Percentiles rank a stretch among this genome's conserved stretches.
Evolutionary conservation across 768 basidiomycete species (phyloP).

Genomic region (Thelephora ganbajun): DNA sequence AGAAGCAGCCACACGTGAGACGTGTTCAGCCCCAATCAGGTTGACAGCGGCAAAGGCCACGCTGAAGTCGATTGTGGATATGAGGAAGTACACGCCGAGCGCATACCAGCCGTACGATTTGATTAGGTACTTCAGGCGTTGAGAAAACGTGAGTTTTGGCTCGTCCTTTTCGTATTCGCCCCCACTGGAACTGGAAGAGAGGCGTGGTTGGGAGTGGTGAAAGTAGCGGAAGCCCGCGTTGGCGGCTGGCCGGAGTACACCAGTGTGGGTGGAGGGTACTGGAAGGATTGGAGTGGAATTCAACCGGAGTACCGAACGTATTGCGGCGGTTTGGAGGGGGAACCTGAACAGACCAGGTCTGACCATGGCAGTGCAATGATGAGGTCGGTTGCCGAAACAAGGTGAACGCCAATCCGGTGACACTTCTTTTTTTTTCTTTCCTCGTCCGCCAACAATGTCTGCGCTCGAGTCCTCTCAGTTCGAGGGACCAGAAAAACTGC

Average conservation of each 20-base stretch:
- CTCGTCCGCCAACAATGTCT: background rate
- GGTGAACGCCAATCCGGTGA: too few species aligned
- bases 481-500: conserved; percentile 88
- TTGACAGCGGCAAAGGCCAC: conserved; percentile 78
- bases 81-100: conserved; percentile 70
- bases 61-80: conserved; percentile 69
- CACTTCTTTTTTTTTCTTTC: background rate
- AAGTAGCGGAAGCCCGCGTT: conserved; percentile 29
- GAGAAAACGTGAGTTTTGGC: conserved; percentile 42
- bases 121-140: conserved; percentile 68
- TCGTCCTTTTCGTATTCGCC: conserved; percentile 6
- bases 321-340: conserved; percentile 24
- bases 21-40: conserved; percentile 82
- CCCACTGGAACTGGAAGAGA: conserved; percentile 24
- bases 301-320: conserved; percentile 31
- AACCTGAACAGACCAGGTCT: background rate
- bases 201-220: conserved; percentile 33
- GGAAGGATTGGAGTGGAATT: conserved; percentile 33
- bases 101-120: conserved; percentile 96
- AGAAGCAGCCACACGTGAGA: conserved; percentile 48
- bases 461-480: conserved; percentile 35
- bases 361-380: background rate
- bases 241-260: conserved; percentile 16
- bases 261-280: conserved; percentile 24
- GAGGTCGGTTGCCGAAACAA: background rate